Evolutionary conservation across 1,284 basidiomycete genomes (phyloP), one percentile per base, ranked within the genome.

Genomic region (Coriolopsis trogii): DNA sequence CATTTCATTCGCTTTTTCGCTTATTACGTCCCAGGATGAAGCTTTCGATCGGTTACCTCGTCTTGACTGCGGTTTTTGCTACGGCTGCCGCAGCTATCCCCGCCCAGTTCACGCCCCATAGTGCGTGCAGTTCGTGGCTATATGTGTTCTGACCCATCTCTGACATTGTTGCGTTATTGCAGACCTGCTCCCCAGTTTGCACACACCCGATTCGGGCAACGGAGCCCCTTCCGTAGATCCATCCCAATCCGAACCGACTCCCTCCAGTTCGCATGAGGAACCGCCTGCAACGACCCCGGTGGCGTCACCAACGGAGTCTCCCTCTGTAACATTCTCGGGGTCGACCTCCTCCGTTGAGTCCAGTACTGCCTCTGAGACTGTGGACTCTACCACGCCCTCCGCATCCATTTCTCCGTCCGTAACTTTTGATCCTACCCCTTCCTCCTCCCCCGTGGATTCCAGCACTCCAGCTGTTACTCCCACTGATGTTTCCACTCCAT

Each of bases 1-100:
- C 15, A 6, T 18, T 21, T 25, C 31, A 23, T 39, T 31, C 31
- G 29, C 18, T 24, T 43, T 34, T n/a, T 16, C 20, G 25, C 31
- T 29, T 20, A 33, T 38, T 28, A 13, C 25, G 36, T 28, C 2
- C 21, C 46, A 44, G 24, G 15, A 59, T 59, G 57, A 56, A 51
- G 51, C 20, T 56, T 13, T 36, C 43, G 12, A 33, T 54, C 41
- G 37, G 41, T n/a, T 41, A 26, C 18, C 13, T 41, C n/a, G 7
- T 46, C 16, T 30, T 55, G 21, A 47, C 33, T 13, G 33, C 52
- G n/a, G 41, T 36, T 6, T 46, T 34, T 1, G 41, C 40, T 10
- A 52, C 58, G 18, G 18, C 29, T 37, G 46, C 54, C 10, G 38
- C 33, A 16, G 33, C 33, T 34, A n/a, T n/a, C n/a, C n/a, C n/a